Conservation (phyloP, 495 filamentous ascomycete genomes). For the Neurospora sp. region DNA sequence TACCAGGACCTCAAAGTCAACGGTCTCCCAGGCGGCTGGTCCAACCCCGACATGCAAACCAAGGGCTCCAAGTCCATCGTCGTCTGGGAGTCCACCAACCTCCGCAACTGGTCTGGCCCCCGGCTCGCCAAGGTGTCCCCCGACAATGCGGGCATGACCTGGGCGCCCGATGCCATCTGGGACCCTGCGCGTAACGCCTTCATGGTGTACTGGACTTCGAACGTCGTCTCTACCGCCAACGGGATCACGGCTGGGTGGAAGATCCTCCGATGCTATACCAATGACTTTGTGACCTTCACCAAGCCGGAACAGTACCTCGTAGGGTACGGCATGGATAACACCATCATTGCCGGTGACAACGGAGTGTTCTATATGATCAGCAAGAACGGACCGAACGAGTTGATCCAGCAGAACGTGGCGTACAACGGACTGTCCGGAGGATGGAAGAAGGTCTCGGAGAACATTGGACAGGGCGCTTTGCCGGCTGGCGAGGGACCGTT, state of each 20-base stretch:
- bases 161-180: constrained; percentile 5
- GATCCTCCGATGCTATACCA: neutral
- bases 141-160: constrained; percentile 1
- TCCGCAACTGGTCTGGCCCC: constrained; percentile 1
- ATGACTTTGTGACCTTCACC: neutral
- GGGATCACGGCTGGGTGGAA: neutral
- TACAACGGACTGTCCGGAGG: neutral
- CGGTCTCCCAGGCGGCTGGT: neutral
- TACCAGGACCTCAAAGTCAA: constrained; percentile 2
- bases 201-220: constrained; percentile 1
- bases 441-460: constrained; percentile 3
- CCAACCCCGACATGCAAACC: neutral
- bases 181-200: neutral
- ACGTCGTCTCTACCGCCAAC: neutral
- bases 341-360: neutral
- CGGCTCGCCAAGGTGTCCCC: neutral
- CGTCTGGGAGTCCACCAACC: constrained; percentile 1
- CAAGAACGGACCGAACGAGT: constrained; percentile 2
- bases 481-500: constrained; percentile 3
- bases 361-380: neutral
- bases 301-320: neutral
- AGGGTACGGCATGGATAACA: neutral
- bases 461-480: neutral
- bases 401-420: constrained; percentile 3
- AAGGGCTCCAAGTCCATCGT: constrained; percentile 1